Conservation (phyloP, 306 rosid genomes). For the Ziziphus jujuba region DNA sequence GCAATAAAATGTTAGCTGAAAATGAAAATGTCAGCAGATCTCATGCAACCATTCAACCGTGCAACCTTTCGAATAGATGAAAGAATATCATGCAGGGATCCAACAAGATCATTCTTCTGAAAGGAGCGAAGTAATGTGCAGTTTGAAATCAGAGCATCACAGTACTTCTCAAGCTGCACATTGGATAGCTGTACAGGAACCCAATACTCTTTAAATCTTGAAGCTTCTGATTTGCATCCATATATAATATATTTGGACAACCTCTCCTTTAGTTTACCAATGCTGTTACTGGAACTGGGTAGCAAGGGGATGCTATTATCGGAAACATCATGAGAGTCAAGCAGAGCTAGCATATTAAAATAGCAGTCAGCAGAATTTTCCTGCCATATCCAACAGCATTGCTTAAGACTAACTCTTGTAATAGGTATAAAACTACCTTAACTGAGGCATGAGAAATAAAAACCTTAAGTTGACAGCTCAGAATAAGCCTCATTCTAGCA, state of each 20-base stretch:
- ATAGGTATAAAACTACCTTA: slow-evolving; percentile 11
- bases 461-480: slow-evolving; percentile 55
- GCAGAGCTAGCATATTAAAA: slow-evolving; percentile 46
- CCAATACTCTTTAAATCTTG: slow-evolving; percentile 83
- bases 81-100: slow-evolving; percentile 58
- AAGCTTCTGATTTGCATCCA: slow-evolving; percentile 47
- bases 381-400: slow-evolving; percentile 51
- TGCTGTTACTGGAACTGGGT: slow-evolving; percentile 35
- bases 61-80: slow-evolving; percentile 65
- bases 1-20: background rate
- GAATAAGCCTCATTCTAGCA: slow-evolving; percentile 48
- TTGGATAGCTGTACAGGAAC: slow-evolving; percentile 75
- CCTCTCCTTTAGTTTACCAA: slow-evolving; percentile 56
- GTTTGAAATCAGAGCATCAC: slow-evolving; percentile 65
- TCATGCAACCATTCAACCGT: slow-evolving; percentile 24
- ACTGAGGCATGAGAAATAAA: slow-evolving; percentile 19
- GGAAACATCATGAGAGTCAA: slow-evolving; percentile 30
- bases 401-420: slow-evolving; percentile 25
- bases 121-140: slow-evolving; percentile 54
- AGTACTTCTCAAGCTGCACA: slow-evolving; percentile 90
- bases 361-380: slow-evolving; percentile 45
- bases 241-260: slow-evolving; percentile 48
- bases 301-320: slow-evolving; percentile 29
- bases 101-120: slow-evolving; percentile 47
- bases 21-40: slow-evolving; percentile 14